Conservation (phyloP, 177 flowering plant species). For the Tripterygium wilfordii region DNA sequence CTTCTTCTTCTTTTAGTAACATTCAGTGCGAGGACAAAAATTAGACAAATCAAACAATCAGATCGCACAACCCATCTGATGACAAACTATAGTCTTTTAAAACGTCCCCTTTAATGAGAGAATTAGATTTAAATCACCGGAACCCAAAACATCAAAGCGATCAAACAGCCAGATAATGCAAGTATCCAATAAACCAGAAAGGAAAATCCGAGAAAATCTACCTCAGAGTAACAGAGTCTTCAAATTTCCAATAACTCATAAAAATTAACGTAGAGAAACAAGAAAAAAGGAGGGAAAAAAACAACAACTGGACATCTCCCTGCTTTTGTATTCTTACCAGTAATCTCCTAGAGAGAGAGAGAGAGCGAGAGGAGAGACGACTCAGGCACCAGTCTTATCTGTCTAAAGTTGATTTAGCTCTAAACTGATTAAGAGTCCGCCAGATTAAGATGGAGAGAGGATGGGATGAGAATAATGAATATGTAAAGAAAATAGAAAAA, state of each 20-base stretch:
- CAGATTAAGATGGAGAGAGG: conserved; percentile 2
- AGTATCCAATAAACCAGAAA: too few relatives aligned
- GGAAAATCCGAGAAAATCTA: conserved; percentile 9
- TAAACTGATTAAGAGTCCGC: conserved; percentile 18
- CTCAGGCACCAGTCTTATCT: conserved; percentile 26
- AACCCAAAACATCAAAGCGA: too few relatives aligned
- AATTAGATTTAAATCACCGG: too few relatives aligned
- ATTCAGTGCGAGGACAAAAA: too few relatives aligned
- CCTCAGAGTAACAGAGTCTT: neutral
- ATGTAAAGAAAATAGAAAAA: neutral
- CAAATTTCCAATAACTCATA: too few relatives aligned
- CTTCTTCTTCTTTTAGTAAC: too few relatives aligned
- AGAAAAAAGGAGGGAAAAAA: neutral
- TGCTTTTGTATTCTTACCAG: conserved; percentile 3
- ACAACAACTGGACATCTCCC: too few relatives aligned
- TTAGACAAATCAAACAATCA: too few relatives aligned
- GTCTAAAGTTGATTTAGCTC: conserved; percentile 9
- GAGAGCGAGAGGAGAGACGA: conserved; percentile 4
- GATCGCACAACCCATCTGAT: too few relatives aligned
- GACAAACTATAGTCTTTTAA: too few relatives aligned
- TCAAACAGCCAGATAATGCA: too few relatives aligned
- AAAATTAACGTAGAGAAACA: neutral
- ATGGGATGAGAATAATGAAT: conserved; percentile 1
- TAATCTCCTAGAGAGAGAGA: conserved; percentile 6
- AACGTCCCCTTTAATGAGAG: too few relatives aligned